These are phyloP conservation scores for Saccharomycopsis fibuligera DNA, from an alignment of 805 yeast species.

Conservation along the genomic window DNA sequence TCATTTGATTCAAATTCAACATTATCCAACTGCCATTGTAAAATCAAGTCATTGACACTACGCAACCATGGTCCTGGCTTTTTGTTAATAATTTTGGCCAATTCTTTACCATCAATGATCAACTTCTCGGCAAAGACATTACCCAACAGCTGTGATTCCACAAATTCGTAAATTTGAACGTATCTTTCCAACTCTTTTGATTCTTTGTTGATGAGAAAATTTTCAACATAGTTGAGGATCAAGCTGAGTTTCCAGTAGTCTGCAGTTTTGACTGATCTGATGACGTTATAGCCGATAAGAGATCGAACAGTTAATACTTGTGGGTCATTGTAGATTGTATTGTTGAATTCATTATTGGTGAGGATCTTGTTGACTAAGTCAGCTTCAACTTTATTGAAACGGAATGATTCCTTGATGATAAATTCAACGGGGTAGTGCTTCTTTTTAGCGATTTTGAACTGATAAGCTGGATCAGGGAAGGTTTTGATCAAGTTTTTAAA, in stretches of 20 bases:
- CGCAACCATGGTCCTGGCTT: conserved; percentile 90
- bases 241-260: conserved; percentile 18
- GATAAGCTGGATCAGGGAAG: conserved; percentile 2
- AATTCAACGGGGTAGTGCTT: conserved; percentile 13
- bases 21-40: conserved; percentile 74
- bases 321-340: background rate
- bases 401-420: conserved; percentile 17
- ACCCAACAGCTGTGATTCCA: conserved; percentile 32
- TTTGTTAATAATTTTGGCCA: conserved; percentile 42
- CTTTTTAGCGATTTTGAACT: conserved; percentile 7
- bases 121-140: conserved; percentile 51
- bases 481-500: conserved; percentile 11
- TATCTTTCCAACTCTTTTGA: conserved; percentile 18
- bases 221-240: conserved; percentile 17
- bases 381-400: conserved; percentile 16
- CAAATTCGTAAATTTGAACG: conserved; percentile 22
- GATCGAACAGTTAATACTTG: conserved; percentile 9
- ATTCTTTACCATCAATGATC: conserved; percentile 67
- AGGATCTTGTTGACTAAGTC: conserved; percentile 15
- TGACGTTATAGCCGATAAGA: conserved; percentile 12
- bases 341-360: conserved; percentile 3
- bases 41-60: conserved; percentile 43
- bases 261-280: conserved; percentile 4
- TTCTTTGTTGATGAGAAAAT: conserved; percentile 14
- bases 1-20: conserved; percentile 34